Evolutionary conservation across 495 filamentous ascomycete species (phyloP), one percentile per base, ranked within the genome.

Genomic region (Neurospora terricola): DNA sequence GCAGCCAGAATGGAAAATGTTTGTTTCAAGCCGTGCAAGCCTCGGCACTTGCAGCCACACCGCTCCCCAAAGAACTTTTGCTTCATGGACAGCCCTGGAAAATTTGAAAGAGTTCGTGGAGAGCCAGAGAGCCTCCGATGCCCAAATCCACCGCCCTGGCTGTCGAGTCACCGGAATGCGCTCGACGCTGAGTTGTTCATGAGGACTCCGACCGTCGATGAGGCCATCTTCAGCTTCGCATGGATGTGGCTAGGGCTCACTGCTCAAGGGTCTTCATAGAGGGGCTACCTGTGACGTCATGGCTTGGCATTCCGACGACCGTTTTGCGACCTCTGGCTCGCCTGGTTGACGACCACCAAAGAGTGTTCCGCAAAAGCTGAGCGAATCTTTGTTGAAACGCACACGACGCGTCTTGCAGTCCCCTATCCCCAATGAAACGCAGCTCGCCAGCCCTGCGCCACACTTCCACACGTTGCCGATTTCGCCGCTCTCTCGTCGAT

Each of bases 141-240:
- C 27, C 54, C 54, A 66, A 16, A 66, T 9, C 27, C 54, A 36
- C 38, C 16, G 70, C 23, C 1, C n/a, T 27, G 38, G 21, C 5
- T n/a, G 27, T 21, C 1, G 36, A 70, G 69, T 21, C 69, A 40
- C 10, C 18, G 23, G n/a, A 27, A 71, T 43, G 42, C 38, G 70
- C 70, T 42, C 27, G 40, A 37, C 30, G 8, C 27, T 21, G 42
- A 30, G 30, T 68, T 72, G 27, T 38, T 72, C 43, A 38, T 72
- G 70, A 45, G 54, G 30, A 27, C 37, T 72, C 30, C 21, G 23
- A 66, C 54, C 30, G 18, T 38, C 70, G 34, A 45, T 21, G 30
- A 59, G 42, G 23, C 54, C 27, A 34, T 30, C n/a, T 71, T 72
- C 70, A 72, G 70, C 70, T 72, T 66, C 43, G 14, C 70, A 72